Conservation (phyloP, 768 basidiomycete species). For the Porphyrellus cyaneotinctus region DNA sequence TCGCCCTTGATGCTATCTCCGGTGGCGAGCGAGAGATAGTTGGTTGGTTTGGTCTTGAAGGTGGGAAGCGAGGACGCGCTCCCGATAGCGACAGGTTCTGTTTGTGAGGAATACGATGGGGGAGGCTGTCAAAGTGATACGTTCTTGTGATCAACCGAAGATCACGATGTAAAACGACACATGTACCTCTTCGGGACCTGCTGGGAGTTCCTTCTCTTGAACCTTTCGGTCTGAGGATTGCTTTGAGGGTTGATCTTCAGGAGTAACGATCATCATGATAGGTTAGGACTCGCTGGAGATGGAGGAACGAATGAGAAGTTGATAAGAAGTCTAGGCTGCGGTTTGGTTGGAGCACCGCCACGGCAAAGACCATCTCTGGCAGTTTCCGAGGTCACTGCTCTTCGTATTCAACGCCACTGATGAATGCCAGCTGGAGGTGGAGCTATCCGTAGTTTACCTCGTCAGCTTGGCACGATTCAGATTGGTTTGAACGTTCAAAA, state of each 20-base stretch:
- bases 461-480: too few species aligned
- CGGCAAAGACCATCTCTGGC: too few species aligned
- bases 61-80: background rate
- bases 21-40: conserved; percentile 16
- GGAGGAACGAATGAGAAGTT: too few species aligned
- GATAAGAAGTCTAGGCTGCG: too few species aligned
- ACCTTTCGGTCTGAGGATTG: background rate
- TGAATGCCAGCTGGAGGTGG: too few species aligned
- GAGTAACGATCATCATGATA: conserved; percentile 7
- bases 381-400: too few species aligned
- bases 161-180: too few species aligned
- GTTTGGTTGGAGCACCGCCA: too few species aligned
- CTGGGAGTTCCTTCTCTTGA: background rate
- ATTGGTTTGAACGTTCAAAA: too few species aligned
- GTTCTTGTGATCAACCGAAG: background rate
- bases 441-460: too few species aligned
- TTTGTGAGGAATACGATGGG: conserved; percentile 18
- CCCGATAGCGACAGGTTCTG: background rate
- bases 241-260: background rate
- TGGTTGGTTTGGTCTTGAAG: conserved; percentile 29
- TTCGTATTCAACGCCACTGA: too few species aligned
- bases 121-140: conserved; percentile 14
- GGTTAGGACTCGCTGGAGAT: too few species aligned
- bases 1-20: conserved; percentile 12
- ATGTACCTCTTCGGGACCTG: conserved; percentile 6